Evolutionary conservation across 176 grass and related monocot genomes (phyloP).

Genomic region (Cymbopogon citratus): DNA sequence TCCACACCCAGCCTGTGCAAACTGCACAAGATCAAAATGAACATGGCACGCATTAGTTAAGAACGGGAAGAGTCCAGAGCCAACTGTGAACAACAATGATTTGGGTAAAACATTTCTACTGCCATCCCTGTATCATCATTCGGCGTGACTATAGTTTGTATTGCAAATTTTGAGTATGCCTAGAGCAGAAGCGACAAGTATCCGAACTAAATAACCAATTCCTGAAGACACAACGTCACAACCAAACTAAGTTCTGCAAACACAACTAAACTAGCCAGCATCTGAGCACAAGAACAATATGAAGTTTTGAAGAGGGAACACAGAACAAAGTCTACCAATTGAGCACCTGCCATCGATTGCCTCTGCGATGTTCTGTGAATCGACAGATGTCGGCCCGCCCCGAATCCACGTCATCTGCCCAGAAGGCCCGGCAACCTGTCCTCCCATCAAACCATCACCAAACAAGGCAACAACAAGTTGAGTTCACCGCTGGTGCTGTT

Average conservation of each 20-base stretch:
- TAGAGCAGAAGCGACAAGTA: neutral
- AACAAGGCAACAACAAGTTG: neutral
- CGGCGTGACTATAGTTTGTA: neutral
- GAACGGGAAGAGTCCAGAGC: neutral
- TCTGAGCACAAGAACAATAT: neutral
- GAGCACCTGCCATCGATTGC: constrained; percentile 45
- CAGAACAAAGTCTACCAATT: neutral
- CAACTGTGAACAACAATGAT: neutral
- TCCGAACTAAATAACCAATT: neutral
- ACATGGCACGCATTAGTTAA: neutral
- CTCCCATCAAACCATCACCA: neutral
- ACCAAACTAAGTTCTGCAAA: neutral
- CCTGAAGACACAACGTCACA: neutral
- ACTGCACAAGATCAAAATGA: constrained; percentile 29
- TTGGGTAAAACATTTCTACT: neutral
- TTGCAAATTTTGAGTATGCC: neutral
- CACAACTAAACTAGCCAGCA: neutral
- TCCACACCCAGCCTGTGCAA: constrained; percentile 56
- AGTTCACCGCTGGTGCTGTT: neutral
- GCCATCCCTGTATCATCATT: neutral
- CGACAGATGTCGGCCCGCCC: constrained; percentile 50
- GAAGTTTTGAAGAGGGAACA: neutral
- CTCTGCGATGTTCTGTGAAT: constrained; percentile 53
- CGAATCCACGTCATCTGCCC: constrained; percentile 93
- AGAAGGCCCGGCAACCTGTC: constrained; percentile 74